phyloP scores from a whole-genome alignment of 2,329 filamentous ascomycete genomes.

The Davidsoniella neocaledoniae region DNA sequence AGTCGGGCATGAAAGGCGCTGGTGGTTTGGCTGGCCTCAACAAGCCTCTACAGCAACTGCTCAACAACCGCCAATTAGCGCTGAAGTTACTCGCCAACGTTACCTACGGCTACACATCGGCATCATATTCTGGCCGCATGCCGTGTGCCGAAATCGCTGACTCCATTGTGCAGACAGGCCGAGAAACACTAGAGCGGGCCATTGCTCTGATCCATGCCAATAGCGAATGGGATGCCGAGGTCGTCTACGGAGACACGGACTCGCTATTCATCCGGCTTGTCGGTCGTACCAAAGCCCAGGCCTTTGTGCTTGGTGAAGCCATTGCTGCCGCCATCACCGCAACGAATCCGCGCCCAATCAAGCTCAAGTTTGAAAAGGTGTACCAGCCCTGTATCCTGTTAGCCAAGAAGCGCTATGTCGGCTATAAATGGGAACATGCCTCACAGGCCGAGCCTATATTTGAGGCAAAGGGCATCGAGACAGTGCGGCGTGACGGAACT shows the following conservation, averaged over 20 bases:
- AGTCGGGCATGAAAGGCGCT: conserved; percentile 56
- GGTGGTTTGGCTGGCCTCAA: background rate
- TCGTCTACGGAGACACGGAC: conserved; percentile 96
- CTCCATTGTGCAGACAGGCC: conserved; percentile 89
- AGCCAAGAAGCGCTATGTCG: conserved; percentile 95
- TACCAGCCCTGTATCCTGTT: conserved; percentile 90
- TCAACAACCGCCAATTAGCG: conserved; percentile 87
- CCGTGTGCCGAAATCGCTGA: conserved; percentile 96
- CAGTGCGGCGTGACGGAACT: conserved; percentile 84
- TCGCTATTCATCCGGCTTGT: conserved; percentile 83
- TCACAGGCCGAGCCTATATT: conserved; percentile 70
- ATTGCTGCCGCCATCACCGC: conserved; percentile 77
- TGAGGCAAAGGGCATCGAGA: conserved; percentile 97
- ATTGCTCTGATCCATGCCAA: conserved; percentile 86
- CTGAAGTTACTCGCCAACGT: conserved; percentile 97
- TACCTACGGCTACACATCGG: conserved; percentile 94
- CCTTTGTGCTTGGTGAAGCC: conserved; percentile 83
- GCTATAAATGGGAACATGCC: conserved; percentile 82
- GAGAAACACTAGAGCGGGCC: conserved; percentile 85
- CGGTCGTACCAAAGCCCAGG: conserved; percentile 70
- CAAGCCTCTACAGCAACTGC: conserved; percentile 44
- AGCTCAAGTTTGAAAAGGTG: conserved; percentile 96
- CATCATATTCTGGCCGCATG: conserved; percentile 93
- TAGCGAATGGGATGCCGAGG: conserved; percentile 78
- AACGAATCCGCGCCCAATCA: conserved; percentile 79